Percentiles rank a stretch among this genome's conserved stretches.
These are phyloP conservation scores for Rossbeevera mucosa DNA, from an alignment of 768 basidiomycete species.

Conservation along the genomic window DNA sequence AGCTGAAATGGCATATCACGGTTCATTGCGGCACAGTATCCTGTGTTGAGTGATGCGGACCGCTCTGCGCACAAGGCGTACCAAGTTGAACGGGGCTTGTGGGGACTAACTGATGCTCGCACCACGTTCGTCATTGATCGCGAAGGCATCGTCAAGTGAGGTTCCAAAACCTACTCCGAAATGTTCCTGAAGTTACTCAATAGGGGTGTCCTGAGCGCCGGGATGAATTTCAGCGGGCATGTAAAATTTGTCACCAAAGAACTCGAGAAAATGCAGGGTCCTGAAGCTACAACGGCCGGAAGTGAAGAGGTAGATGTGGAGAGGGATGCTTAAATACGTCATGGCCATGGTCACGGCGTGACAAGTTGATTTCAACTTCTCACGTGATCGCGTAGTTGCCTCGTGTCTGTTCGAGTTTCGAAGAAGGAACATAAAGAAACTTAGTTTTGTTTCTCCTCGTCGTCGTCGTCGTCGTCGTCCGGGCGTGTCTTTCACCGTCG, in stretches of 20 bases:
- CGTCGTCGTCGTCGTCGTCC: slow-evolving; percentile 12
- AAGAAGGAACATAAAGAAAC: slow-evolving; percentile 24
- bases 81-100: slow-evolving; percentile 57
- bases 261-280: slow-evolving; percentile 45
- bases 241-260: slow-evolving; percentile 67
- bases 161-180: slow-evolving; percentile 11
- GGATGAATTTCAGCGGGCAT: slow-evolving; percentile 61
- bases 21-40: slow-evolving; percentile 46
- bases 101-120: slow-evolving; percentile 62
- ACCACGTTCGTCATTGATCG: slow-evolving; percentile 75
- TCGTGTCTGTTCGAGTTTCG: slow-evolving; percentile 33
- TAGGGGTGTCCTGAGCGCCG: slow-evolving; percentile 58
- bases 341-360: background rate
- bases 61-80: slow-evolving; percentile 62
- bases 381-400: slow-evolving; percentile 35
- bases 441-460: slow-evolving; percentile 14
- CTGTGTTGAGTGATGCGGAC: slow-evolving; percentile 68
- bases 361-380: slow-evolving; percentile 15
- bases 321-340: no score
- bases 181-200: background rate
- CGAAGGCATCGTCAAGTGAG: slow-evolving; percentile 60
- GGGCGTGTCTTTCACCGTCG: slow-evolving; percentile 17
- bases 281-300: background rate
- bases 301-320: background rate
- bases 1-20: background rate